Base-by-base conservation (phyloP, 441 rosid genomes). In the Pelargonium cotyledonis region DNA sequence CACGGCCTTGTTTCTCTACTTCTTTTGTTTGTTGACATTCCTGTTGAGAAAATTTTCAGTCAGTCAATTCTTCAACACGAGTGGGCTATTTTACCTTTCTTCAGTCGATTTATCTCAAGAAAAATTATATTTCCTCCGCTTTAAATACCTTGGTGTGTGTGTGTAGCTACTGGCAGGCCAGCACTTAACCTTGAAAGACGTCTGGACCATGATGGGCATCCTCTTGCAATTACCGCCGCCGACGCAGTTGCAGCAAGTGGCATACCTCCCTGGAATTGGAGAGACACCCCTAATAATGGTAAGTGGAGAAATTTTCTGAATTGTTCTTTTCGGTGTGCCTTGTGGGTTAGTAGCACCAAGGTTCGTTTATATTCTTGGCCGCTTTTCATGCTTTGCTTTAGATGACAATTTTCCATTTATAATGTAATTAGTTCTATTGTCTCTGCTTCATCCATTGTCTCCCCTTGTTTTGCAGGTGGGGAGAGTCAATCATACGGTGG, bases 221-320 rank as follows among this genome's bases (percentile, higher is more conserved):
- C 99, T 71, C 94, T 95, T 60, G 96, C 97, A 51, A 88, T 95
- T 67, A 76, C 99, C 7, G 64, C 92, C 71, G 88, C 92, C 60
- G 96, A 95, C 72, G 91, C 96, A 60, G 95, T 90, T 65, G 81
- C 87, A 68, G 90, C 90, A 19, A 78, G 81, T 74, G 96, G 95
- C 73, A 95, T 95, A 77, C 92, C 99, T 85, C 96, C 98, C 31
- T 92, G 99, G 99, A 88, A 89, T 73, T 95, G 99, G 99, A 86
- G 98, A 77, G 99, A 92, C 53, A 77, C 92, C 68, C 86, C 97
- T 70, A 96, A 87, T 80, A 91, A 79, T 70, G 97, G 97, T 81
- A 80, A 76, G 76, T 66, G 68, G 70, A 72, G 63, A 65, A 70
- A 47, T 35, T 35, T 35, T 4, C 70, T 62, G 55, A 43, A 55